phyloP scores from a whole-genome alignment of 805 yeast species.

The Hanseniaspora mollemarum region DNA sequence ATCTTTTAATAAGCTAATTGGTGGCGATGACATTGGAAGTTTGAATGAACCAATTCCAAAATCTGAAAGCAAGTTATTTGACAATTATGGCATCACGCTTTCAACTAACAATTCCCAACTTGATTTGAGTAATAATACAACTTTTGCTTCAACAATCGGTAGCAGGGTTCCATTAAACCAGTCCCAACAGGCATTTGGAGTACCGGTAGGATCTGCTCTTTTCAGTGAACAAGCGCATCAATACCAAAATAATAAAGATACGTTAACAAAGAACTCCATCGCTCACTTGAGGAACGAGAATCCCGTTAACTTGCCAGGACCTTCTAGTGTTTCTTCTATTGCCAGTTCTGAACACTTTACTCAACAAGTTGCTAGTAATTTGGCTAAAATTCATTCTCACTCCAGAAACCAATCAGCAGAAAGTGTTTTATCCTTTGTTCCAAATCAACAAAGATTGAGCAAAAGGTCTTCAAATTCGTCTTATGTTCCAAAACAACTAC shows the following conservation, averaged over 20 bases:
- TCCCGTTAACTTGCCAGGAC: not conserved
- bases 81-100: conserved; percentile 58
- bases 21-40: conserved; percentile 61
- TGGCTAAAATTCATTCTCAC: conserved; percentile 13
- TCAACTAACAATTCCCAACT: conserved; percentile 43
- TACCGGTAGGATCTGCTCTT: not conserved
- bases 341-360: conserved; percentile 16
- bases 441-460: conserved; percentile 1
- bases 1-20: conserved; percentile 63
- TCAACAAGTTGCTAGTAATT: conserved; percentile 13
- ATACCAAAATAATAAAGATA: not conserved
- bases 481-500: not conserved
- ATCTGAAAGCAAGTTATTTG: conserved; percentile 43
- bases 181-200: not conserved
- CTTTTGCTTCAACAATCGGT: not conserved
- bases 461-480: not conserved
- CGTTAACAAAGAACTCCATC: conserved; percentile 9
- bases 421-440: conserved; percentile 8
- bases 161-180: not conserved
- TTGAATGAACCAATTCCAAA: conserved; percentile 27
- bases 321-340: conserved; percentile 11
- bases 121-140: conserved; percentile 25
- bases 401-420: conserved; percentile 15
- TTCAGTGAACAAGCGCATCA: not conserved
- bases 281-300: conserved; percentile 10